Evolutionary conservation across 169 alveolate species (phyloP), one percentile per base, ranked within the genome.

Genomic region (Haemoproteus tartakovskyi): DNA sequence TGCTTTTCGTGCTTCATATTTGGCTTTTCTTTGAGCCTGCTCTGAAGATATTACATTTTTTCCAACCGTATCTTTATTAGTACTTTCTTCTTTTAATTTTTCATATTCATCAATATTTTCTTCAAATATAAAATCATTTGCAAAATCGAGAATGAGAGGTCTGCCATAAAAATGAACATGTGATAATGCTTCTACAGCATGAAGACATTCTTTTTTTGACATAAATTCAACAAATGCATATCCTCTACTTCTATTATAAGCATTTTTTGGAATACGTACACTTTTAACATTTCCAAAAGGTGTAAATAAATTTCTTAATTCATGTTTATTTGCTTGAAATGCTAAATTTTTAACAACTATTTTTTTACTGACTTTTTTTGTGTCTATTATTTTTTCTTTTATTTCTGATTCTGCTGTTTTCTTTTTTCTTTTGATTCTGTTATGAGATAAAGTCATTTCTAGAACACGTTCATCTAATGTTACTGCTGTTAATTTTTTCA

Each of bases 81-180:
- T 26, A 14, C 46, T 57, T 3, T 50, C 36, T 14, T 74, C 84
- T 56, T 74, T 74, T 24, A 74, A 16, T 74, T 46, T 74, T 38
- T 74, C 84, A 74, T 30, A 79, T 60, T 62, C 80, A 33, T 62
- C 27, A 9, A 62, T 37, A 60, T 62, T 51, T 22, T 52, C n/a
- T n/a, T 61, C 80, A 79, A 62, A 79, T 19, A 62, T 62, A 6
- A 60, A 61, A 54, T 79, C 78, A 78, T 92, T 83, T 5, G 97
- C 96, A 79, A 91, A 86, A 63, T 95, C 95, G 22, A 95, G 88
- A 5, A 95, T 91, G 11, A 95, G 80, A 47, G 92, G 94, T 24
- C 98, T 79, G 5, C 98, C 98, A 89, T 95, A 95, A 21, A 95
- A 85, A 83, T 95, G 98, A 6, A 96, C 80, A 70, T 95, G 95